A percentile compares a stretch with the other conserved stretches of the same genome.
Conservation (phyloP, 1,284 basidiomycete species). For the Heterobasidion occidentale region DNA sequence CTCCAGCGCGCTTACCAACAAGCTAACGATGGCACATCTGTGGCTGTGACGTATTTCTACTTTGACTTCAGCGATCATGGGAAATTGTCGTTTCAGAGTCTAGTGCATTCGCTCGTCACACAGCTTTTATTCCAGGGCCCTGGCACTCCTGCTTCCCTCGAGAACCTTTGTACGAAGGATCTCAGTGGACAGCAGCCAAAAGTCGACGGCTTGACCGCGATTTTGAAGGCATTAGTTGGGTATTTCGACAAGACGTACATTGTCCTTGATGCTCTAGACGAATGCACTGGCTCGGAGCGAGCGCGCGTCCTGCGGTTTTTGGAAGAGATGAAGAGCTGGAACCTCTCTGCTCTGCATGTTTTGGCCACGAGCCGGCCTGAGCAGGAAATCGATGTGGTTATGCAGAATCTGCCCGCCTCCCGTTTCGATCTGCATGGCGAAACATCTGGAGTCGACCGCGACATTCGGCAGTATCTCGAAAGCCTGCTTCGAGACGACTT, state of each 20-base stretch:
- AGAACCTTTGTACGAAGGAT: neutral
- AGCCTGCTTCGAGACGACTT: neutral
- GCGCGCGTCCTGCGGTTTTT: neutral
- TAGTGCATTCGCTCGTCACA: constrained; percentile 1
- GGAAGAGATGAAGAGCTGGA: neutral
- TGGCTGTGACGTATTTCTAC: constrained; percentile 1
- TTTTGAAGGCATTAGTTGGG: neutral
- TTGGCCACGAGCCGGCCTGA: neutral
- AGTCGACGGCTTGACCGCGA: neutral
- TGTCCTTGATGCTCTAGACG: constrained; percentile 2
- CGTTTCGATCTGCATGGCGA: neutral
- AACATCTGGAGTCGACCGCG: neutral
- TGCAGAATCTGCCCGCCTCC: neutral
- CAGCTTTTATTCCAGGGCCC: neutral
- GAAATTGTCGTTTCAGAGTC: neutral
- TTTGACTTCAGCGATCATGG: neutral
- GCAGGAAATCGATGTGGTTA: neutral
- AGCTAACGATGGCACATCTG: neutral
- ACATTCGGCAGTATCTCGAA: neutral
- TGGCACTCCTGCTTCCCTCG: neutral
- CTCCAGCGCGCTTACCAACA: neutral
- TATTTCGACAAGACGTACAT: neutral
- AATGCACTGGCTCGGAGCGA: constrained; percentile 2
- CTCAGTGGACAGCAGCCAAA: neutral
- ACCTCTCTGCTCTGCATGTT: neutral